A percentile compares a stretch with the other conserved stretches of the same genome.
phyloP scores from a whole-genome alignment of 306 rosid species.

The Quercus cerris region DNA sequence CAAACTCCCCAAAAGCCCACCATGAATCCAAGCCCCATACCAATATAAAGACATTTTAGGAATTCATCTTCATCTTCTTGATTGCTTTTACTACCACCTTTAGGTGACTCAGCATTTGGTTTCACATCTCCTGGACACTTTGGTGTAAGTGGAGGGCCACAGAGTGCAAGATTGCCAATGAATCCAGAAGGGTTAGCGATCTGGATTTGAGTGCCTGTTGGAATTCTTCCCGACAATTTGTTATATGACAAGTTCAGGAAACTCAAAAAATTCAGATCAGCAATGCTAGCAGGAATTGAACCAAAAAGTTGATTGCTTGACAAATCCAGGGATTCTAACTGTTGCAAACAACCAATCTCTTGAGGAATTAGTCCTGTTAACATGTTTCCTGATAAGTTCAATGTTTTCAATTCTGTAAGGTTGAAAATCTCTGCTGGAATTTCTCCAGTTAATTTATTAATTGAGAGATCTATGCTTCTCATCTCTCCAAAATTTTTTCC shows the following conservation, averaged over 20 bases:
- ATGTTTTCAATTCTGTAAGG: neutral
- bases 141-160: constrained; percentile 22
- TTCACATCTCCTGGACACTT: constrained; percentile 8
- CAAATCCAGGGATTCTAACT: constrained; percentile 24
- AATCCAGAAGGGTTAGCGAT: neutral
- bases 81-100: neutral
- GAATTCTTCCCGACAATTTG: constrained; percentile 20
- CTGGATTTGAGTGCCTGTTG: constrained; percentile 21
- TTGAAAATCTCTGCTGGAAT: constrained; percentile 17
- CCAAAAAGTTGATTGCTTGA: constrained; percentile 27
- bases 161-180: constrained; percentile 24
- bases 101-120: neutral
- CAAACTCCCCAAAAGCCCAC: constrained; percentile 31
- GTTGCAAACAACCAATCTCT: neutral
- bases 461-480: constrained; percentile 28
- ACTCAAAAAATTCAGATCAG: neutral
- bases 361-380: constrained; percentile 14
- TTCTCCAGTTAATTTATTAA: constrained; percentile 16
- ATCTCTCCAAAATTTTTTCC: neutral
- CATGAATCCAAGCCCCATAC: constrained; percentile 26
- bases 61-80: neutral
- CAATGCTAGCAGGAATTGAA: constrained; percentile 10
- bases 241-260: constrained; percentile 18
- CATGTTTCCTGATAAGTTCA: constrained; percentile 25
- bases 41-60: constrained; percentile 9